A percentile compares a stretch with the other conserved stretches of the same genome.
Conservation (phyloP, 768 basidiomycete genomes). For the Kwoniella shandongensis region DNA sequence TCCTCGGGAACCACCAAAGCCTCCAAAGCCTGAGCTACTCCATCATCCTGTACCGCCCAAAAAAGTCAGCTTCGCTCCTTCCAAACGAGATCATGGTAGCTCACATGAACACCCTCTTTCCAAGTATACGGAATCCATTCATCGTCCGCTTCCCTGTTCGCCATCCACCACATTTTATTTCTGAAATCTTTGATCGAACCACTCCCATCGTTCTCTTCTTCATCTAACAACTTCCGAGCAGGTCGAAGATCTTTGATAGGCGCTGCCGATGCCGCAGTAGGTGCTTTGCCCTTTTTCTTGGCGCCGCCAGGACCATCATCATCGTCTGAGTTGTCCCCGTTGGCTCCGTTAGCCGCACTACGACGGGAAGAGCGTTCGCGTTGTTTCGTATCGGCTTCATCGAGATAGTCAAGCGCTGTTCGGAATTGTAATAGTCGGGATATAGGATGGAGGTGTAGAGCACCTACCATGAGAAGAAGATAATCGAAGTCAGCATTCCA, state of each 20-base stretch:
- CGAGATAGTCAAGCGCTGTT: slow-evolving; percentile 51
- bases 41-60: slow-evolving; percentile 22
- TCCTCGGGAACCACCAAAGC: slow-evolving; percentile 38
- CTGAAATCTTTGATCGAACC: slow-evolving; percentile 47
- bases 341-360: slow-evolving; percentile 11
- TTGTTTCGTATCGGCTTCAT: slow-evolving; percentile 41
- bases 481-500: not conserved
- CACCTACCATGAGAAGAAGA: slow-evolving; percentile 39
- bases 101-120: slow-evolving; percentile 30
- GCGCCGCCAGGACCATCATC: slow-evolving; percentile 24
- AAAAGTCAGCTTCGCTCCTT: not conserved
- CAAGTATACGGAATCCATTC: slow-evolving; percentile 40
- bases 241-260: slow-evolving; percentile 7
- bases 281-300: slow-evolving; percentile 26
- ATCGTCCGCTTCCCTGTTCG: slow-evolving; percentile 37
- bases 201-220: slow-evolving; percentile 43
- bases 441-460: slow-evolving; percentile 53
- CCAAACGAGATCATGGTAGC: slow-evolving; percentile 2
- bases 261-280: slow-evolving; percentile 9
- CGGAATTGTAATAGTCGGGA: slow-evolving; percentile 48
- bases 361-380: slow-evolving; percentile 18
- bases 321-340: slow-evolving; percentile 28
- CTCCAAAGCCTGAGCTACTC: slow-evolving; percentile 26
- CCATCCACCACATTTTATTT: slow-evolving; percentile 41
- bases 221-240: slow-evolving; percentile 20